A percentile compares a stretch with the other conserved stretches of the same genome.
These are phyloP conservation scores for Catharanthus roseus DNA, from an alignment of 257 asterid genomes.

Conservation along the genomic window DNA sequence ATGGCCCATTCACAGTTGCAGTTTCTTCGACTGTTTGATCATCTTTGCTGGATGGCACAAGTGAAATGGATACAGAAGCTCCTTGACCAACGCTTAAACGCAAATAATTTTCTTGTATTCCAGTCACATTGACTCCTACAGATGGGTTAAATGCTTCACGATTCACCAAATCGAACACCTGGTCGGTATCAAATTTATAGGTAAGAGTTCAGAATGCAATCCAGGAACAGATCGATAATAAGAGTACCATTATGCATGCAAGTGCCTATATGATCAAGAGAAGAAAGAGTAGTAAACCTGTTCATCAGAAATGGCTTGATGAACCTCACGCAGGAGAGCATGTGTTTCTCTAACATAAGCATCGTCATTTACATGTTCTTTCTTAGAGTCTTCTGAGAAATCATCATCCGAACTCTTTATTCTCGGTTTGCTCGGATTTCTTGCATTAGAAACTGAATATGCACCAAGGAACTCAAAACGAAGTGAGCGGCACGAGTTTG, in stretches of 20 bases:
- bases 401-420: slow-evolving; percentile 21
- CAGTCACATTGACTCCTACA: slow-evolving; percentile 59
- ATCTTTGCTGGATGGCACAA: slow-evolving; percentile 50
- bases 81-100: slow-evolving; percentile 72
- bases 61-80: slow-evolving; percentile 74
- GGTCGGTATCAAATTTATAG: slow-evolving; percentile 20
- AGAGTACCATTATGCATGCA: neutral
- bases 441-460: slow-evolving; percentile 30
- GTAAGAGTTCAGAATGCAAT: slow-evolving; percentile 9
- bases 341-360: slow-evolving; percentile 65
- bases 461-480: slow-evolving; percentile 76
- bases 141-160: slow-evolving; percentile 87
- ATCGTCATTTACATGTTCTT: slow-evolving; percentile 52
- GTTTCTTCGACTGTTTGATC: slow-evolving; percentile 37
- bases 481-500: slow-evolving; percentile 68
- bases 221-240: slow-evolving; percentile 8
- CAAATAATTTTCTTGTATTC: slow-evolving; percentile 74
- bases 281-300: slow-evolving; percentile 42
- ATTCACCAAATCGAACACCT: slow-evolving; percentile 91
- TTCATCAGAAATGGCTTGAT: slow-evolving; percentile 81
- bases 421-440: slow-evolving; percentile 27
- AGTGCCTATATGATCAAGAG: neutral
- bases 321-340: slow-evolving; percentile 62
- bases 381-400: slow-evolving; percentile 36
- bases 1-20: slow-evolving; percentile 30